These are phyloP conservation scores for Monilinia fructicola DNA, from an alignment of 2,329 filamentous ascomycete genomes.

Conservation along the genomic window DNA sequence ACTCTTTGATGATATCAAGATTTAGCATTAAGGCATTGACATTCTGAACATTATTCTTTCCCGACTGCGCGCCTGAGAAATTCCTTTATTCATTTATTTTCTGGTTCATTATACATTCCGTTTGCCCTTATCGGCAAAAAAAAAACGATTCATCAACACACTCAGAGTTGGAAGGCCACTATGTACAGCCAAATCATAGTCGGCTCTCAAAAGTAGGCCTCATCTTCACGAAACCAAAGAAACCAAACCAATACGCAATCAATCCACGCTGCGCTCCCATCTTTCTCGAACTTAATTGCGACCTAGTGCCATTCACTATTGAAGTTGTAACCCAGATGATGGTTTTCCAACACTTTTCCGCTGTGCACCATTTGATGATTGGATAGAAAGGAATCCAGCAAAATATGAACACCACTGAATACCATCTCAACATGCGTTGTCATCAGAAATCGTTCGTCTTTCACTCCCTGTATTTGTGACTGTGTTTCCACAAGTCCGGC, in stretches of 20 bases:
- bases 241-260: neutral
- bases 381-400: no score
- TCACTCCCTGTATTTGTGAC: no score
- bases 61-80: neutral
- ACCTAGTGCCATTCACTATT: no score
- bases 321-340: no score
- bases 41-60: conserved; percentile 5
- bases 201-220: neutral
- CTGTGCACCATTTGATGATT: no score
- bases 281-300: neutral
- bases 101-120: no score
- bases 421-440: no score
- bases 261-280: neutral
- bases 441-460: no score
- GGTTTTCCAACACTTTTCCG: no score
- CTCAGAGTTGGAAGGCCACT: neutral
- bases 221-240: neutral
- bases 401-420: no score
- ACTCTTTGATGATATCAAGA: conserved; percentile 9
- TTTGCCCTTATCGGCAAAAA: neutral
- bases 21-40: neutral
- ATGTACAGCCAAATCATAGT: neutral
- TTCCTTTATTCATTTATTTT: neutral
- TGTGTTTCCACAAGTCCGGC: no score
- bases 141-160: neutral